phyloP scores from a whole-genome alignment of 1,284 basidiomycete genomes.

The Ustilago sp. region DNA sequence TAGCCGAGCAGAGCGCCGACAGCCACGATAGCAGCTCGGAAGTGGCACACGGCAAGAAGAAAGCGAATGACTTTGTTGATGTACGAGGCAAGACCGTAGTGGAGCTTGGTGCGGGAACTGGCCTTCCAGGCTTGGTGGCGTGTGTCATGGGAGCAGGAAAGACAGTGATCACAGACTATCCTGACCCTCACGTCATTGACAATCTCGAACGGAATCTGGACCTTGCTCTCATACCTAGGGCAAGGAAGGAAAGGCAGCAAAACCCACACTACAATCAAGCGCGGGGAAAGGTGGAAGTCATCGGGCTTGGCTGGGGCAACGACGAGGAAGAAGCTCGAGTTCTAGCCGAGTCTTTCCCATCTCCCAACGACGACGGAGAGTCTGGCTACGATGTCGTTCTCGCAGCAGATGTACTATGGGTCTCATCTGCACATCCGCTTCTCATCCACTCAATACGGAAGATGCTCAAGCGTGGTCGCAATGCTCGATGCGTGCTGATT shows the following conservation, averaged over 20 bases:
- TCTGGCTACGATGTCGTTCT: slow-evolving; percentile 53
- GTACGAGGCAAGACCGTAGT: slow-evolving; percentile 47
- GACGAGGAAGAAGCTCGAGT: slow-evolving; percentile 20
- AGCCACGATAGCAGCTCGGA: background rate
- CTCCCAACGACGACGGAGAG: background rate
- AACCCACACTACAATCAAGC: slow-evolving; percentile 21
- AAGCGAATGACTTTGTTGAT: slow-evolving; percentile 29
- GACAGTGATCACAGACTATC: slow-evolving; percentile 55
- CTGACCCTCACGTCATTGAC: slow-evolving; percentile 45
- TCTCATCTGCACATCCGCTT: slow-evolving; percentile 59
- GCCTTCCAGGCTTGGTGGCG: slow-evolving; percentile 55
- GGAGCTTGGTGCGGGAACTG: slow-evolving; percentile 64
- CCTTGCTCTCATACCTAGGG: slow-evolving; percentile 18
- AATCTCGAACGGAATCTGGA: slow-evolving; percentile 37
- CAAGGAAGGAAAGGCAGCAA: background rate
- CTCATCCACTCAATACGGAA: slow-evolving; percentile 57
- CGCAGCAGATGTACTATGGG: slow-evolving; percentile 66
- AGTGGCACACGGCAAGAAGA: slow-evolving; percentile 8
- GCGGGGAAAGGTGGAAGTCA: slow-evolving; percentile 19
- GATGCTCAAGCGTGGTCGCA: slow-evolving; percentile 38
- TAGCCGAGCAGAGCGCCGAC: slow-evolving; percentile 34
- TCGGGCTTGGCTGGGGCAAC: slow-evolving; percentile 47
- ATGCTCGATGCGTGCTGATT: slow-evolving; percentile 53
- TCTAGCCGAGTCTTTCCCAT: background rate
- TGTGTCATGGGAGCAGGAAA: slow-evolving; percentile 41